Evolutionary conservation across 2,329 filamentous ascomycete species (phyloP).

Genomic region (Phialocephala sp.): DNA sequence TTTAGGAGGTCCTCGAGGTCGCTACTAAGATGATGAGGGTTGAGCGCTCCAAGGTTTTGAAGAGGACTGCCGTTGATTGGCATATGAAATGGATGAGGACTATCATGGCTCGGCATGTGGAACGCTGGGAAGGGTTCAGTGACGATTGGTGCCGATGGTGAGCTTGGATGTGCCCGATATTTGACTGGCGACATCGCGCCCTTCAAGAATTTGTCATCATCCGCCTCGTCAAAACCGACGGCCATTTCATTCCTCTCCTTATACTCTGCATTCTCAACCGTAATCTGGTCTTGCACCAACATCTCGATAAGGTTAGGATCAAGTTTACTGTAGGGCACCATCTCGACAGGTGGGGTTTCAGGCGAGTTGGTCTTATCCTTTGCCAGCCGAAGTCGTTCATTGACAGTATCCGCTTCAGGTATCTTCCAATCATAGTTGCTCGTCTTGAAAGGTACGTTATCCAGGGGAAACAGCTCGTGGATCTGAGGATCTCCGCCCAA

Average conservation of each 20-base stretch:
- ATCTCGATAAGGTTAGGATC: not conserved
- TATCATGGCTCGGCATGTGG: not conserved
- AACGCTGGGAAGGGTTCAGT: not conserved
- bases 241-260: not conserved
- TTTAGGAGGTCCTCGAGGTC: not conserved
- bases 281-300: not conserved
- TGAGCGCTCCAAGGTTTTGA: not conserved
- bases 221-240: not conserved
- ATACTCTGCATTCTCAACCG: not conserved
- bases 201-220: conserved; percentile 1
- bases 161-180: too few relatives aligned
- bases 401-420: not conserved
- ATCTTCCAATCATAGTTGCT: not conserved
- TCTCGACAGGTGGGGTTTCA: not conserved
- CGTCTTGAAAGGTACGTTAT: conserved; percentile 18
- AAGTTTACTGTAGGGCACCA: not conserved
- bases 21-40: not conserved
- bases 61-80: not conserved
- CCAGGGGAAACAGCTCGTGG: conserved; percentile 18
- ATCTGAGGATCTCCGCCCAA: conserved; percentile 20
- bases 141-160: not conserved
- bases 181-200: not conserved
- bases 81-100: too few relatives aligned
- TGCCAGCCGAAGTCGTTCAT: not conserved
- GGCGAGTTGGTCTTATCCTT: not conserved